Percentiles rank a stretch among this genome's conserved stretches.
These are phyloP conservation scores for Phytopythium aichiense DNA, from an alignment of 352 stramenopile genomes.

Conservation along the genomic window DNA sequence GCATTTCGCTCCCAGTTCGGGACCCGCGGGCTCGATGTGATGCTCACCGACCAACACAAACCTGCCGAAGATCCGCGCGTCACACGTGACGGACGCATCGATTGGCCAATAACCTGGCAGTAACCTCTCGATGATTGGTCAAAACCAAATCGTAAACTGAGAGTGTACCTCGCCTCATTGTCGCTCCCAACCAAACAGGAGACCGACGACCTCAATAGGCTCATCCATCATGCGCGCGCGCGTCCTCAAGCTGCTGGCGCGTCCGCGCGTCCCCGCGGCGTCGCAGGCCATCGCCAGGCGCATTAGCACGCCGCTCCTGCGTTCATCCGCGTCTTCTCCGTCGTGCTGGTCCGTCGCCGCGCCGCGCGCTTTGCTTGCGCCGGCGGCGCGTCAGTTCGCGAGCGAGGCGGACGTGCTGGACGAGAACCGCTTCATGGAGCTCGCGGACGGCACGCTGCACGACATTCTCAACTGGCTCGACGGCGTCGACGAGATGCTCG, in stretches of 20 bases:
- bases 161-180: background rate
- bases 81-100: background rate
- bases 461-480: slow-evolving; percentile 77
- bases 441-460: slow-evolving; percentile 70
- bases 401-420: slow-evolving; percentile 7
- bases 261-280: slow-evolving; percentile 1
- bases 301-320: background rate
- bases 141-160: background rate
- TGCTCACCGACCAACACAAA: background rate
- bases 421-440: slow-evolving; percentile 78
- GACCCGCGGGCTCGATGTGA: no score
- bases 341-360: background rate
- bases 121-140: background rate
- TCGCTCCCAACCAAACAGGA: background rate
- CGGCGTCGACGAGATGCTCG: slow-evolving; percentile 82
- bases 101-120: background rate
- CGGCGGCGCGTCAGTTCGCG: background rate
- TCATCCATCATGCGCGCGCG: slow-evolving; percentile 5
- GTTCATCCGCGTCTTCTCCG: background rate
- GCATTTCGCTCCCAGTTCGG: slow-evolving; percentile 15
- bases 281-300: background rate
- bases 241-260: slow-evolving; percentile 3
- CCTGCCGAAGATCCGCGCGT: background rate
- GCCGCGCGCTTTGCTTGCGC: background rate
- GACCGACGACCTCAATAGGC: no score